Conservation (phyloP, 805 yeast genomes). For the Lachancea quebecensis region DNA sequence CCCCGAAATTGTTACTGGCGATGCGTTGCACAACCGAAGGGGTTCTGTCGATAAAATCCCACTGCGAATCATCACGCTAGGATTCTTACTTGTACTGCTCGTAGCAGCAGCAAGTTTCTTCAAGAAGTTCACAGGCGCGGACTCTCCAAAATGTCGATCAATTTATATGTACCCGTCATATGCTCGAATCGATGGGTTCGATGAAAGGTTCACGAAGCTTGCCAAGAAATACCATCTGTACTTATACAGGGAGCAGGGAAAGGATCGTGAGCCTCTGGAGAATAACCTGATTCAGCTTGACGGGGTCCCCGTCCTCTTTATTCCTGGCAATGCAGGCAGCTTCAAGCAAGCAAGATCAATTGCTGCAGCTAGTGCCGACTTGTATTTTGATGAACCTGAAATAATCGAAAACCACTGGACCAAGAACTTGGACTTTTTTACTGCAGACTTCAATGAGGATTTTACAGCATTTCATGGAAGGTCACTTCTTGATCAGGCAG, state of each 20-base stretch:
- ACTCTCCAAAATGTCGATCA: conserved; percentile 50
- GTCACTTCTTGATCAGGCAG: conserved; percentile 89
- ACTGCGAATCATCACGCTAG: conserved; percentile 7
- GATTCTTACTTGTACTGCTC: conserved; percentile 14
- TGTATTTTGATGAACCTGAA: conserved; percentile 36
- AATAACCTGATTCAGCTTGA: conserved; percentile 34
- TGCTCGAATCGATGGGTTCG: conserved; percentile 67
- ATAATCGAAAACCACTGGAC: conserved; percentile 24
- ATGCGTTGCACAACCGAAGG: background rate
- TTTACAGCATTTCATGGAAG: conserved; percentile 94
- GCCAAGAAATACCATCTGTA: conserved; percentile 68
- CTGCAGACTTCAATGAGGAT: conserved; percentile 93
- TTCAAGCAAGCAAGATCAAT: conserved; percentile 83
- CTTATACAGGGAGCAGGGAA: conserved; percentile 77
- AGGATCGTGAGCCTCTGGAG: conserved; percentile 47
- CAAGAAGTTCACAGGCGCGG: conserved; percentile 37
- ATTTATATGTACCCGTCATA: conserved; percentile 82
- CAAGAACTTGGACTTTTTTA: conserved; percentile 68
- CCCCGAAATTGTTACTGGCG: background rate
- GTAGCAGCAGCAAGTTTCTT: conserved; percentile 9
- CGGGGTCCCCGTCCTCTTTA: conserved; percentile 86
- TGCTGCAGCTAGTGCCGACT: conserved; percentile 71
- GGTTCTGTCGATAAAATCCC: background rate
- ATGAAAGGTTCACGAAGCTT: conserved; percentile 58
- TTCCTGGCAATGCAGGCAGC: conserved; percentile 98